Evolutionary conservation across 176 grass and related monocot genomes (phyloP).

Genomic region (Hsuehochloa calcarea): DNA sequence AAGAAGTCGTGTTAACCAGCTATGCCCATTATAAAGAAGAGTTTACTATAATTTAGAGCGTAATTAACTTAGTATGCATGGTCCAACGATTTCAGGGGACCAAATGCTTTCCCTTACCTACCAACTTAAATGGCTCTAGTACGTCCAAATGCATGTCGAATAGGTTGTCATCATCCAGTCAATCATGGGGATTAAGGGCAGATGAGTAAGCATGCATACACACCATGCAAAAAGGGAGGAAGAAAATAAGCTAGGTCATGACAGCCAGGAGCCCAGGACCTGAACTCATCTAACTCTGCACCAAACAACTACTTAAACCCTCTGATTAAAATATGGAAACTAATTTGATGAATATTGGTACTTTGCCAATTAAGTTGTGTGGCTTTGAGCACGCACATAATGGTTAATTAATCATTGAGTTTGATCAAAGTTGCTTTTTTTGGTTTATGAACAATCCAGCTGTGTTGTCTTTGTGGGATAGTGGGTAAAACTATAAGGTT

Average conservation of each 20-base stretch:
- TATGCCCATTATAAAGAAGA: neutral
- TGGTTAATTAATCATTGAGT: conserved; percentile 38
- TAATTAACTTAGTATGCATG: neutral
- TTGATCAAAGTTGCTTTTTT: conserved; percentile 3
- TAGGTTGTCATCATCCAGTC: conserved; percentile 31
- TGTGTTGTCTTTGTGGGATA: neutral
- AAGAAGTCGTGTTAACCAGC: neutral
- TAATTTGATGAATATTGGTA: neutral
- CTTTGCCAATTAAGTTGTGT: neutral
- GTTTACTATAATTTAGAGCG: neutral
- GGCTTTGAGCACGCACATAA: conserved; percentile 28
- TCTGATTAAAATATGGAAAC: conserved; percentile 23
- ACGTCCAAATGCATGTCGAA: conserved; percentile 38
- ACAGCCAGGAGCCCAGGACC: conserved; percentile 26
- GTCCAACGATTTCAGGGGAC: conserved; percentile 43
- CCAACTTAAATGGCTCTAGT: conserved; percentile 34
- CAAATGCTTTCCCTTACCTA: conserved; percentile 45
- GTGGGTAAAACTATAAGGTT: neutral
- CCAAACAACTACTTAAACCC: conserved; percentile 32
- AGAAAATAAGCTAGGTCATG: neutral
- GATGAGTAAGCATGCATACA: conserved; percentile 20
- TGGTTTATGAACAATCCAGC: neutral
- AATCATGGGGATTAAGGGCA: conserved; percentile 20
- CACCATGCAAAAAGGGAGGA: conserved; percentile 1
- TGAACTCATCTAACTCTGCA: conserved; percentile 19